Evolutionary conservation across 139 green algal species (phyloP), one percentile per base, ranked within the genome.

Genomic region (Coelastrella sp.): DNA sequence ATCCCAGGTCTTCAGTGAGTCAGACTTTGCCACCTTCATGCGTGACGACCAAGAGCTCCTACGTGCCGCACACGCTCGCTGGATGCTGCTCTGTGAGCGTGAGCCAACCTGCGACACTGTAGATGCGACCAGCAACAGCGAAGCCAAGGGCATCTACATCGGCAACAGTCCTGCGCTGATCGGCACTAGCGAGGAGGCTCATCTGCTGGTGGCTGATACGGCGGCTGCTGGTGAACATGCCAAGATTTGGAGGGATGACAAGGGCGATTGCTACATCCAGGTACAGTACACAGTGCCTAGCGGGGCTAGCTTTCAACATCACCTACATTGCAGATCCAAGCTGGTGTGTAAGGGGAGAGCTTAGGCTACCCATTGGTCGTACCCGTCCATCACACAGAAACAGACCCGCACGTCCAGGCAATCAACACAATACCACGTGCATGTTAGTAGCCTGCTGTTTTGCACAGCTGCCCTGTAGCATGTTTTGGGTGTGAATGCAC

Each of bases 1-100:
- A 88, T 95, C 94, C 95, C 94, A 96, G 60, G 90, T 91, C 73
- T 98, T 98, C 84, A 71, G 83, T 20, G 91, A 97, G 86, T 59
- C 56, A 47, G 92, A 93, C 22, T 96, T 94, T 75, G 80, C 73
- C 22, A 59, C 56, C 4, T 97, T 98, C 87, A 93, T 99, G 93
- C 23, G 79, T 13, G 88, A 97, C 64, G 95, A 98, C 83, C 92
- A 93, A 7, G 91, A 91, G 17, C 94, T 99, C 56, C 79, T 97
- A 66, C 73, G 91, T 14, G 92, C 94, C 1, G 80, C 92, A 0
- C 92, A 95, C 22, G 96, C 96, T 8, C 87, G 96, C 77, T 99
- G 97, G 97, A 84, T 97, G 82, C 90, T 99, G 32, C 88, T 96
- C 7, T 92, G 95, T 7, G 91, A 94, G 66, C 90, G 88, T 10